Conservation (phyloP, 768 basidiomycete genomes). For the Podaxis sp. region DNA sequence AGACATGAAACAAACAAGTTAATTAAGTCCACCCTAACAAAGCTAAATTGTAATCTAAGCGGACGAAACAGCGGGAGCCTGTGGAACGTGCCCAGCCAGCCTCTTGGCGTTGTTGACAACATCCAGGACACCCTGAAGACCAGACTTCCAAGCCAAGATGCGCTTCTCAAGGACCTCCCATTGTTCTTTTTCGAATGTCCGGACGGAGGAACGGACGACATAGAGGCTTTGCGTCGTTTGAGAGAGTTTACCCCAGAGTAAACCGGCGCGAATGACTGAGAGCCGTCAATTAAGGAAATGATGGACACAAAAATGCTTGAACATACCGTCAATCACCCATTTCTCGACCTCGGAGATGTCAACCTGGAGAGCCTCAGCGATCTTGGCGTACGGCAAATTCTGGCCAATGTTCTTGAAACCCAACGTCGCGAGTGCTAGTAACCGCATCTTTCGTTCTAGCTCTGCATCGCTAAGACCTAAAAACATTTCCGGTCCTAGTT, state of each 20-base stretch:
- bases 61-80: constrained; percentile 25
- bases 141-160: constrained; percentile 75
- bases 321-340: constrained; percentile 84
- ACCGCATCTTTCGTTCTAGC: constrained; percentile 77
- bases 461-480: constrained; percentile 57
- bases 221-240: constrained; percentile 75
- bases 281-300: constrained; percentile 4
- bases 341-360: constrained; percentile 69
- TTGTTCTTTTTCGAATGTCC: constrained; percentile 74
- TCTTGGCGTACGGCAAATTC: constrained; percentile 67
- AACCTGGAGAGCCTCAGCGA: constrained; percentile 69
- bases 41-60: constrained; percentile 20
- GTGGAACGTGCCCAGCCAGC: constrained; percentile 37
- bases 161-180: constrained; percentile 80
- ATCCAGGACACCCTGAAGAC: constrained; percentile 67
- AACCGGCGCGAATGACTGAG: constrained; percentile 76
- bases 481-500: constrained; percentile 14
- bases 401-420: constrained; percentile 77
- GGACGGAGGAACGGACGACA: constrained; percentile 71
- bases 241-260: constrained; percentile 81
- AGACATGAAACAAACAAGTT: not conserved
- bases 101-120: constrained; percentile 61
- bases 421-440: constrained; percentile 73
- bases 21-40: not conserved
- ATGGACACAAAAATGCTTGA: not conserved